Base-by-base conservation (phyloP, 208 protist species). In the Eutreptiella sp. region DNA sequence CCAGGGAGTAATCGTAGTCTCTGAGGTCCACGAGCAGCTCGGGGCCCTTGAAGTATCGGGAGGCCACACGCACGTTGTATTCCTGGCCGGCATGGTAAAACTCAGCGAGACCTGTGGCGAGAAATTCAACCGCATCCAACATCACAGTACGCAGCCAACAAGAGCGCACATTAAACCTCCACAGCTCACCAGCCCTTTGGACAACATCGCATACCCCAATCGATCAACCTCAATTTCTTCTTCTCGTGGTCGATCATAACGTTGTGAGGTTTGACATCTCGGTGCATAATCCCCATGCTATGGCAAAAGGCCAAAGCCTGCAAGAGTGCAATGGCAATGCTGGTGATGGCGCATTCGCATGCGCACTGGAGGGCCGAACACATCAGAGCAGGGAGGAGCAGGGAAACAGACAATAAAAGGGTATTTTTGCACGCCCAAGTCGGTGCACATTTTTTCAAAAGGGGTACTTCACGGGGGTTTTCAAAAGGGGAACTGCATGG, bases 191-290 rank as follows among this genome's bases (percentile, higher is more conserved):
- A n/a, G n/a, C n/a, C n/a, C n/a, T n/a, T n/a, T n/a, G n/a, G n/a
- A n/a, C n/a, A n/a, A n/a, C n/a, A n/a, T n/a, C n/a, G n/a, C n/a
- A n/a, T n/a, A n/a, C n/a, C 89, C 93, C 93, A 97, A 71, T 97
- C 93, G 53, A 99, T 98, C 4, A 99, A 81, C 19, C 95, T 76
- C 35, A 99, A 66, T 50, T 92, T 82, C 29, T 88, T 76, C 31
- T 91, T 76, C 38, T 83, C 66, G 79, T 98, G 96, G 66, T 99
- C 95, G 72, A 99, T 99, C 84, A 99, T 97, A 24, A 99, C 85
- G 57, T 99, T 99, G 62, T 98, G 94, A 27, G 96, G 96, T 73
- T 99, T 99, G 36, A 99, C 95, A 61, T 99, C 96, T 39, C 97
- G 83, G 66, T 99, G 97, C 80, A 99, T 99, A 46, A 99, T 97